Base-by-base conservation (phyloP, 306 rosid species). In the Heteromeles arbutifolia region DNA sequence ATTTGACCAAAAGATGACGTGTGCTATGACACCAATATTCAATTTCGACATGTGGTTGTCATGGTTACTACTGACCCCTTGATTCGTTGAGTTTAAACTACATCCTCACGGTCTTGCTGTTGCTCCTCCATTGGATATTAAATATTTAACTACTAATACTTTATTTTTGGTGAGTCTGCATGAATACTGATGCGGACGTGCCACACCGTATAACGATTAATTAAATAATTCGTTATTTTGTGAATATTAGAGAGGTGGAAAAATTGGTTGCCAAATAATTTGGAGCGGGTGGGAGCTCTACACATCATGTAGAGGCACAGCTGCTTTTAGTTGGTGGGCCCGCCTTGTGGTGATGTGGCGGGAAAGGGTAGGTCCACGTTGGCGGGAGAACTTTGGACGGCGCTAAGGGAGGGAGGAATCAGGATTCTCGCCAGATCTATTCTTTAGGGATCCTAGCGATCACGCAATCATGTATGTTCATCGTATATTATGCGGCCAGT, bases 11-110 rank as follows among this genome's bases (percentile, higher is more conserved):
- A 41, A 41, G 44, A 41, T 41, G 44, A 41, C 12, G 12, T 41
- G 44, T 9, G 44, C 44, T 41, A 2, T 41, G 44, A 41, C 44
- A 41, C 44, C 12, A 4, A 0, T 24, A 59, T 59, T 59, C 0
- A 73, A 83, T 77, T 83, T 73, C n/a, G 79, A 78, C 88, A 79
- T 74, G 91, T 77, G 90, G 90, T 76, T 78, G 83, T 54, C 66
- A 17, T 69, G 39, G 44, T 69, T 43, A 65, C 39, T 11, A n/a
- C n/a, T n/a, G n/a, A n/a, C n/a, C n/a, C n/a, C 45, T 62, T 0
- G 52, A 53, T 71, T 66, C 65, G 70, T 45, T 81, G 74, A 65
- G 74, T 76, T 76, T 64, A 53, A 64, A n/a, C 31, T 18, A 41
- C 67, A 26, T 58, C 22, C 10, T 13, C 6, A 62, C 5, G 39